Percentiles rank a stretch among this genome's conserved stretches.
phyloP scores from a whole-genome alignment of 2,329 filamentous ascomycete genomes.

The Penicillium sp. region DNA sequence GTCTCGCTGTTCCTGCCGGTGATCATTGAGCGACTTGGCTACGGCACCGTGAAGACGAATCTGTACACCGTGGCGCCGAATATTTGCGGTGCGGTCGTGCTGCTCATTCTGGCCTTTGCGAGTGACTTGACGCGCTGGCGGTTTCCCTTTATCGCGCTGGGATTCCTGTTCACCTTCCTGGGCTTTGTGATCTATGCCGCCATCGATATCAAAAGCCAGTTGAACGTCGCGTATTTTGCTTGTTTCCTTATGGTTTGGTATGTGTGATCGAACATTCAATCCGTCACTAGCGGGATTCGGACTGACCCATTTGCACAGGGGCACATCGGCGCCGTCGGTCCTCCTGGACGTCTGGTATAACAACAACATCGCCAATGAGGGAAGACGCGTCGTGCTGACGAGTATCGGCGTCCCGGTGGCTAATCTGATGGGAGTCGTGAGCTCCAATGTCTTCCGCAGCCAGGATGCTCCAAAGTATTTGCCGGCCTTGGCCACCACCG shows the following conservation, averaged over 20 bases:
- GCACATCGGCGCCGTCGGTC: conserved; percentile 62
- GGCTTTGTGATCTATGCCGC: conserved; percentile 72
- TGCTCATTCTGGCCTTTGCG: conserved; percentile 66
- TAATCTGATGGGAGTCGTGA: conserved; percentile 68
- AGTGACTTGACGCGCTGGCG: conserved; percentile 62
- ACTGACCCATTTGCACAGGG: no score
- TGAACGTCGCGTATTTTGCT: conserved; percentile 65
- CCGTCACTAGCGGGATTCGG: no score
- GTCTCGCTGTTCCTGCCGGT: conserved; percentile 33
- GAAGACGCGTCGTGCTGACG: conserved; percentile 63
- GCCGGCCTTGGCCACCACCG: conserved; percentile 58
- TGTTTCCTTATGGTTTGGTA: conserved; percentile 75
- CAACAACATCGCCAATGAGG: conserved; percentile 73
- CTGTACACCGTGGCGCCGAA: conserved; percentile 67
- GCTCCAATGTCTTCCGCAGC: conserved; percentile 61
- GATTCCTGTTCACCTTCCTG: conserved; percentile 67
- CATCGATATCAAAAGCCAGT: conserved; percentile 58
- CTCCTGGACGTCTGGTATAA: conserved; percentile 64
- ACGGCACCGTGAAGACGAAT: conserved; percentile 62
- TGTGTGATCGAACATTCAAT: no score
- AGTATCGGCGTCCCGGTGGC: conserved; percentile 67
- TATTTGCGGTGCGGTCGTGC: conserved; percentile 65
- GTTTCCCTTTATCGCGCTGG: conserved; percentile 65
- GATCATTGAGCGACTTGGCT: conserved; percentile 39
- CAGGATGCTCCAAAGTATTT: conserved; percentile 62